Evolutionary conservation across 495 filamentous ascomycete species (phyloP).

Genomic region (Aspergillus kassunensis): DNA sequence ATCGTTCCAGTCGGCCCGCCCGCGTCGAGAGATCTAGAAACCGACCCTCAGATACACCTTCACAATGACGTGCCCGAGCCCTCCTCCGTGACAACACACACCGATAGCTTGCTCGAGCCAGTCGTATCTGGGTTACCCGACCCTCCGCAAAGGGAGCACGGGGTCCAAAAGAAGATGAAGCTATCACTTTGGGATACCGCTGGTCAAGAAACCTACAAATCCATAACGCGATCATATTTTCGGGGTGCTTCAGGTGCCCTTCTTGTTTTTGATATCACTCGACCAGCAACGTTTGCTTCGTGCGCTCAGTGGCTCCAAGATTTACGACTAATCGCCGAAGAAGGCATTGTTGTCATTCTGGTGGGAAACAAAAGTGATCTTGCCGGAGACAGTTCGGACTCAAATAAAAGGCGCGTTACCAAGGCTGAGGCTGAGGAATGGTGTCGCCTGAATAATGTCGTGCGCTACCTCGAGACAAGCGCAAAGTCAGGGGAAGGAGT

Average conservation of each 20-base stretch:
- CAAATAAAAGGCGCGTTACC: constrained; percentile 73
- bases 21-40: constrained; percentile 35
- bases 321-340: constrained; percentile 86
- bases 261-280: constrained; percentile 90
- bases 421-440: constrained; percentile 78
- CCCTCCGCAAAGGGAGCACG: constrained; percentile 33
- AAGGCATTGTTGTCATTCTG: constrained; percentile 86
- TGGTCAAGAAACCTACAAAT: constrained; percentile 95
- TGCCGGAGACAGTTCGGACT: constrained; percentile 42
- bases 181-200: constrained; percentile 92
- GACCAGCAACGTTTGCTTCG: constrained; percentile 77
- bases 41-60: constrained; percentile 29
- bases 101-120: constrained; percentile 19
- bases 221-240: constrained; percentile 93
- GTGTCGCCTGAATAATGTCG: constrained; percentile 75
- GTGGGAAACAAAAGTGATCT: constrained; percentile 95
- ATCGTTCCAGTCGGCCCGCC: constrained; percentile 91
- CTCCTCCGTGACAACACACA: constrained; percentile 5
- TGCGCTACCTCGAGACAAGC: constrained; percentile 91
- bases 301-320: constrained; percentile 90
- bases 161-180: constrained; percentile 72
- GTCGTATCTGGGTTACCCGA: constrained; percentile 30
- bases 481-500: constrained; percentile 93
- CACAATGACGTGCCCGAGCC: constrained; percentile 3
- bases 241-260: constrained; percentile 87